Percentiles rank a stretch among this genome's conserved stretches.
phyloP scores from a whole-genome alignment of 345 rosid genomes.

The Anacardium occidentale region DNA sequence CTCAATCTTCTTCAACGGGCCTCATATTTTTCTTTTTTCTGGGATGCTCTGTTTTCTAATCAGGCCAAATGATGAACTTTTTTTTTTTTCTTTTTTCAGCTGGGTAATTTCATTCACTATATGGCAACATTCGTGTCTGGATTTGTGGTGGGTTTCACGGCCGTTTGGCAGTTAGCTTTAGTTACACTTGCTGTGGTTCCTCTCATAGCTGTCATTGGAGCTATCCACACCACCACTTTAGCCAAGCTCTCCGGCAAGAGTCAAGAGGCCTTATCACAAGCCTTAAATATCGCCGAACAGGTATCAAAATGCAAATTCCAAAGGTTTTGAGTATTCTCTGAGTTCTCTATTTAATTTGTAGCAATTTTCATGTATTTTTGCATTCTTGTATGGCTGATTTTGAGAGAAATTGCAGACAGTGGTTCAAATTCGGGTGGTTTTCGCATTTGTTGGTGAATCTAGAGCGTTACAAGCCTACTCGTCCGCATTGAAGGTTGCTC shows the following conservation, averaged over 20 bases:
- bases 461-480: constrained; percentile 80
- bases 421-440: constrained; percentile 87
- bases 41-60: constrained; percentile 1
- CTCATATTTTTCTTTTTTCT: not conserved
- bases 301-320: constrained; percentile 30
- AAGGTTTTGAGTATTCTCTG: not conserved
- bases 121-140: constrained; percentile 94
- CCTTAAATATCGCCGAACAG: constrained; percentile 93
- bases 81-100: constrained; percentile 41
- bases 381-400: constrained; percentile 35
- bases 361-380: constrained; percentile 16
- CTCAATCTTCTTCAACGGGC: not conserved
- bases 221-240: constrained; percentile 69
- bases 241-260: constrained; percentile 76
- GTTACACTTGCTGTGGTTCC: constrained; percentile 98
- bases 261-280: constrained; percentile 85
- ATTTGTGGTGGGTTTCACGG: constrained; percentile 95
- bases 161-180: constrained; percentile 94
- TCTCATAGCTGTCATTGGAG: constrained; percentile 92
- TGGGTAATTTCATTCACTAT: constrained; percentile 96
- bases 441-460: constrained; percentile 88
- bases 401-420: constrained; percentile 57
- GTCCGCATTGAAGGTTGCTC: constrained; percentile 70
- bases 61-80: not conserved
- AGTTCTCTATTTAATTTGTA: not conserved